phyloP scores from a whole-genome alignment of 768 basidiomycete species.

The Hemileccinum impolitum region DNA sequence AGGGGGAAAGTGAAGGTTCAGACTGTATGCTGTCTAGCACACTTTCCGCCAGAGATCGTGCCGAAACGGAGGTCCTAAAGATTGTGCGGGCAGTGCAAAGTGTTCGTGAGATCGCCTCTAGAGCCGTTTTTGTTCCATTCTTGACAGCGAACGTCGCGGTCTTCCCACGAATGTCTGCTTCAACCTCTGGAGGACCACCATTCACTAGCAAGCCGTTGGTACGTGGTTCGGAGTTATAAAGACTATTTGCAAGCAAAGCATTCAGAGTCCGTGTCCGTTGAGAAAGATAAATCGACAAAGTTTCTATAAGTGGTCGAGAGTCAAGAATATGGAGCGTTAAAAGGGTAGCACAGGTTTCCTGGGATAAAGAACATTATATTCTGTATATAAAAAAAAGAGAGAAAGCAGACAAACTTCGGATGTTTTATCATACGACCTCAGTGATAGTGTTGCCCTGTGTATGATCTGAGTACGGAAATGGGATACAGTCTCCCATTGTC shows the following conservation, averaged over 20 bases:
- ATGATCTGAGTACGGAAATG: constrained; percentile 88
- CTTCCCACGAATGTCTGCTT: constrained; percentile 24
- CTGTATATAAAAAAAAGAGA: neutral
- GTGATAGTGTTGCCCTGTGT: constrained; percentile 79
- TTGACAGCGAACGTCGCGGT: constrained; percentile 48
- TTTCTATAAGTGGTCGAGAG: constrained; percentile 73
- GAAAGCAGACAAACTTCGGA: constrained; percentile 42
- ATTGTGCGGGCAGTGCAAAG: constrained; percentile 53
- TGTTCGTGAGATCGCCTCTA: constrained; percentile 59
- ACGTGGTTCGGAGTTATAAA: constrained; percentile 19
- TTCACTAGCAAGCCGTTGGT: constrained; percentile 36
- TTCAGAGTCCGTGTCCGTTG: constrained; percentile 67
- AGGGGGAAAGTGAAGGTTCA: constrained; percentile 33
- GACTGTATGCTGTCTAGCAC: constrained; percentile 64
- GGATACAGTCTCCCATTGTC: constrained; percentile 89
- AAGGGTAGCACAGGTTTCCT: constrained; percentile 77
- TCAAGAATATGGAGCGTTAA: constrained; percentile 88
- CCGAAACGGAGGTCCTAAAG: constrained; percentile 41
- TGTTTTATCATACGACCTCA: constrained; percentile 58
- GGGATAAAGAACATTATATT: neutral
- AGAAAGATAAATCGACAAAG: constrained; percentile 62
- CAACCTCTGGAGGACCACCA: constrained; percentile 31
- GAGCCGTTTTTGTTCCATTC: constrained; percentile 46
- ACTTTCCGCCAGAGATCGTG: constrained; percentile 47
- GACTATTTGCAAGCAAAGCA: constrained; percentile 36